These are phyloP conservation scores for Scheffersomyces coipomensis DNA, from an alignment of 805 yeast genomes.

Conservation along the genomic window DNA sequence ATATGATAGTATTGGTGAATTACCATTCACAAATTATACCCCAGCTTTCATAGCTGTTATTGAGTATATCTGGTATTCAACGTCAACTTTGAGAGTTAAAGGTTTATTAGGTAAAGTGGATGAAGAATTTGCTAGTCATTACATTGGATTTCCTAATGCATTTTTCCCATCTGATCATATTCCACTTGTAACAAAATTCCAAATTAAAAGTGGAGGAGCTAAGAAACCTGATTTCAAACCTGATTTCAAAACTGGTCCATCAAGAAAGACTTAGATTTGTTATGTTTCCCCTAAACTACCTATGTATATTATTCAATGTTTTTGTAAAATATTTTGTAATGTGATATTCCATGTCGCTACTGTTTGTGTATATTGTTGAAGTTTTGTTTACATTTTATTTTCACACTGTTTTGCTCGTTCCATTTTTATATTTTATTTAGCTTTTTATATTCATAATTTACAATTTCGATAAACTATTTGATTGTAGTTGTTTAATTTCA, in stretches of 20 bases:
- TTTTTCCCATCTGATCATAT: conserved; percentile 94
- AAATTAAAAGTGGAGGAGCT: conserved; percentile 46
- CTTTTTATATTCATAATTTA: neutral
- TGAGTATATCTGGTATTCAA: conserved; percentile 95
- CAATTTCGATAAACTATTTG: no score
- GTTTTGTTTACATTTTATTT: neutral
- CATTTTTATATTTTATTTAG: neutral
- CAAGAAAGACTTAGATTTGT: conserved; percentile 39
- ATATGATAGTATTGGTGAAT: conserved; percentile 79
- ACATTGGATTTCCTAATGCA: conserved; percentile 91
- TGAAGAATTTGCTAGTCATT: conserved; percentile 66
- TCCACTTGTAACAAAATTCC: conserved; percentile 79
- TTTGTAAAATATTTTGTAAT: neutral
- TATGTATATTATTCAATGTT: neutral
- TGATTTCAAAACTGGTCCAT: conserved; percentile 39
- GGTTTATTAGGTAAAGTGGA: conserved; percentile 88
- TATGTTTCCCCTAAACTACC: no score
- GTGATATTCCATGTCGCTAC: neutral
- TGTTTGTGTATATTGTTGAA: neutral
- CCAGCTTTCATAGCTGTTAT: conserved; percentile 91
- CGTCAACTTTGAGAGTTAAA: conserved; percentile 73
- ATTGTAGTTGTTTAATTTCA: no score
- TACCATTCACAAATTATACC: conserved; percentile 92
- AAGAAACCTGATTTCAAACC: conserved; percentile 43
- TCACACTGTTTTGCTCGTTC: neutral